A percentile compares a stretch with the other conserved stretches of the same genome.
These are phyloP conservation scores for Moniliophthora roreri DNA, from an alignment of 1,284 basidiomycete species.

Conservation along the genomic window DNA sequence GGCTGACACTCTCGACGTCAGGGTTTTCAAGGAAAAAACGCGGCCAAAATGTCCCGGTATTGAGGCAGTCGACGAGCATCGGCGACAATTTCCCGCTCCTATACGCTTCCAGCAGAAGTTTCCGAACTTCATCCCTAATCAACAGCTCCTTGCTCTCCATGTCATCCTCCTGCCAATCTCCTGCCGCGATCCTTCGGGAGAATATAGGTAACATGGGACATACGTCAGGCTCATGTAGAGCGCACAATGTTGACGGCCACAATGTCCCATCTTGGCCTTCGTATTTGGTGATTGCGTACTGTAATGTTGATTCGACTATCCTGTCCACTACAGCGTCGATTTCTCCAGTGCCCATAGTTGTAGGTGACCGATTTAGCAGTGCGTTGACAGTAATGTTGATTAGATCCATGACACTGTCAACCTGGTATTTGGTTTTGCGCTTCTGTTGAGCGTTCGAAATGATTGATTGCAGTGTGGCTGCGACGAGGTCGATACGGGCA, in stretches of 20 bases:
- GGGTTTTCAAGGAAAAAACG: slow-evolving; percentile 75
- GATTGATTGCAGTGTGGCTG: slow-evolving; percentile 51
- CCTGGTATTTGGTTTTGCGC: slow-evolving; percentile 51
- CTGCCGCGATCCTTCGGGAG: slow-evolving; percentile 42
- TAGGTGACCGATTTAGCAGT: slow-evolving; percentile 50
- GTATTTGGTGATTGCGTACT: slow-evolving; percentile 68
- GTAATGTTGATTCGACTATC: slow-evolving; percentile 70
- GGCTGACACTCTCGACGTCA: slow-evolving; percentile 62
- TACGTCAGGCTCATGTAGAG: slow-evolving; percentile 52
- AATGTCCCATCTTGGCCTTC: slow-evolving; percentile 39
- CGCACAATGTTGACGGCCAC: slow-evolving; percentile 56
- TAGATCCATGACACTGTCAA: slow-evolving; percentile 71
- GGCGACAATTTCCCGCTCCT: slow-evolving; percentile 57
- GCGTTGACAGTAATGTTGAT: slow-evolving; percentile 64
- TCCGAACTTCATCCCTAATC: slow-evolving; percentile 34
- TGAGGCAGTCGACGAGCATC: slow-evolving; percentile 57
- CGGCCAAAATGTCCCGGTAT: slow-evolving; percentile 67
- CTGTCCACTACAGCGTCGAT: slow-evolving; percentile 62
- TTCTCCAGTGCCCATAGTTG: slow-evolving; percentile 57
- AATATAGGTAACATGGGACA: slow-evolving; percentile 56
- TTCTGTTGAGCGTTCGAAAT: slow-evolving; percentile 42
- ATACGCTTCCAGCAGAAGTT: slow-evolving; percentile 61
- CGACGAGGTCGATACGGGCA: slow-evolving; percentile 61
- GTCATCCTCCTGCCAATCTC: slow-evolving; percentile 25
- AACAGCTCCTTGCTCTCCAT: slow-evolving; percentile 29